Evolutionary conservation across 169 alveolate species (phyloP), one percentile per base, ranked within the genome.

Genomic region (Eimeria necatrix): DNA sequence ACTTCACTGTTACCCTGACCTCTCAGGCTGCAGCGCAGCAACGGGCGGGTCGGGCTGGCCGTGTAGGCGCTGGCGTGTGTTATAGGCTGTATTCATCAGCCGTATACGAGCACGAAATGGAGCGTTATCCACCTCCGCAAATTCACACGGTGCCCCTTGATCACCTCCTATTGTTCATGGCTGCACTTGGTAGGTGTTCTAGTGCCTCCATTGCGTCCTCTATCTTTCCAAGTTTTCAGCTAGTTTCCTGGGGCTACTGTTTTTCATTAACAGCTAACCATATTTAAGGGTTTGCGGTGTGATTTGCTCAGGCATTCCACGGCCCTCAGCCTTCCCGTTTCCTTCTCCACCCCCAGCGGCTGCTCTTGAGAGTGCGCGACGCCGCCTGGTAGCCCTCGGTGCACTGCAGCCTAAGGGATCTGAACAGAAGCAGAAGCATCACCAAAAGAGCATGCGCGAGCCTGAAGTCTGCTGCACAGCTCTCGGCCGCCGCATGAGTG

Each of bases 41-140:
- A 95, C 98, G 99, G 94, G 97, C 99, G 41, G 99, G 99, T 24
- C 97, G 99, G 95, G 99, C 99, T 1, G 99, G 99, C 53, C 98
- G 99, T 97, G 98, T 99, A 5, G 99, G 99, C 4, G 99, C 99
- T 49, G 99, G 99, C 2, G 99, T 99, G 95, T 99, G 99, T 95
- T 99, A 99, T 91, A 96, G 99, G 80, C 95, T 99, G 91, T 99
- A 98, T 95, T 93, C 96, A 18, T 90, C 96, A 16, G 96, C 95
- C 4, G 95, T 93, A 53, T 96, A 78, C 68, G 96, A 96, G 22
- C 97, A 98, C 92, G 92, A 94, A 87, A 96, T 98, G 91, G 96
- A 95, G 48, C 96, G 97, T 87, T 97, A 95, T 91, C 96, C 98
- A 24, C 97, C 97, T 6, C 98, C 99, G 78, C 98, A 98, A 93